Percentiles rank a stretch among this genome's conserved stretches.
phyloP scores from a whole-genome alignment of 2,329 filamentous ascomycete genomes.

The Pestalotiopsis sp. region DNA sequence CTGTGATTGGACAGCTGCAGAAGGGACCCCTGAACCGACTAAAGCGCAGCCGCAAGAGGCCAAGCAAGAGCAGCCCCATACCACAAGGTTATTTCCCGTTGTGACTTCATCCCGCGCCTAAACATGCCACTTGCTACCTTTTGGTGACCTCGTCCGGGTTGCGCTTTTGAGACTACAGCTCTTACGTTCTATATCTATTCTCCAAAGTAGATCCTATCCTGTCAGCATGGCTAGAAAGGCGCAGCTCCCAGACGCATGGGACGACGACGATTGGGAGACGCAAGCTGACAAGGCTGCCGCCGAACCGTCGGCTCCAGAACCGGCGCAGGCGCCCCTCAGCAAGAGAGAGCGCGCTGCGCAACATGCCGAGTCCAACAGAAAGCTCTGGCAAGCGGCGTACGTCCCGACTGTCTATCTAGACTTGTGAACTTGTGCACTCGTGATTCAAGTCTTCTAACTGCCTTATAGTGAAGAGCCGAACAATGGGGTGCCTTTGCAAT shows the following conservation, averaged over 20 bases:
- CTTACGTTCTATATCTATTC: background rate
- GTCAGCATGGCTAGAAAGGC: slow-evolving; percentile 48
- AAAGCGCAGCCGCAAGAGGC: background rate
- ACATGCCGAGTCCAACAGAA: slow-evolving; percentile 82
- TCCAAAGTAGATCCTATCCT: slow-evolving; percentile 37
- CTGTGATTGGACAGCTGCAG: background rate
- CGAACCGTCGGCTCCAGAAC: slow-evolving; percentile 33
- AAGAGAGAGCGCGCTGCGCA: slow-evolving; percentile 78
- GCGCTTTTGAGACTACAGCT: background rate
- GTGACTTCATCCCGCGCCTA: background rate
- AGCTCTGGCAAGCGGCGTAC: slow-evolving; percentile 89
- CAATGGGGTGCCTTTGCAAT: slow-evolving; percentile 75
- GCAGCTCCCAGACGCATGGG: slow-evolving; percentile 78
- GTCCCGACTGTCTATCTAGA: slow-evolving; percentile 29
- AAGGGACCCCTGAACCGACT: background rate
- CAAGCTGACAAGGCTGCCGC: slow-evolving; percentile 65
- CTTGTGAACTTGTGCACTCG: background rate
- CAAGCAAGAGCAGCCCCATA: background rate
- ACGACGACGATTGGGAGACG: slow-evolving; percentile 82
- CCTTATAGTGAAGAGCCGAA: slow-evolving; percentile 15
- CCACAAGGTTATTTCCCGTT: slow-evolving; percentile 7
- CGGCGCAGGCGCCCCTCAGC: slow-evolving; percentile 52
- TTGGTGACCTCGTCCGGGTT: background rate
- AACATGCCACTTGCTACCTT: slow-evolving; percentile 5
- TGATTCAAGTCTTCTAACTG: slow-evolving; percentile 8